phyloP scores from a whole-genome alignment of 2,329 filamentous ascomycete genomes.

The Penicillium fuscoglaucum region DNA sequence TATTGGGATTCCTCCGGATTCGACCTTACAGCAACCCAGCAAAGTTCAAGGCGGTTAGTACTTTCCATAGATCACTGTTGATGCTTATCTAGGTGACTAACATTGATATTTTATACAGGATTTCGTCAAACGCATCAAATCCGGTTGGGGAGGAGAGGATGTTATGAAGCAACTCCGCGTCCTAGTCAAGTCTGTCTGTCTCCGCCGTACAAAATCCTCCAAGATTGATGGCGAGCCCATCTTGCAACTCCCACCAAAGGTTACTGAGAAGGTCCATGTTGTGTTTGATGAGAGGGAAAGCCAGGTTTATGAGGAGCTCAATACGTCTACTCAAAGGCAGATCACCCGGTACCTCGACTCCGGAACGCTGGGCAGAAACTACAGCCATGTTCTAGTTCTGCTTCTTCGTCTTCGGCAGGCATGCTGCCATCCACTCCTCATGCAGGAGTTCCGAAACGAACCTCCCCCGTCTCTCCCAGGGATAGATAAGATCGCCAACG shows the following conservation, averaged over 20 bases:
- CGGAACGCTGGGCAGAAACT: conserved; percentile 68
- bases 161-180: conserved; percentile 73
- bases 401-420: conserved; percentile 77
- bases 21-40: conserved; percentile 68
- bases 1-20: conserved; percentile 76
- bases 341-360: conserved; percentile 76
- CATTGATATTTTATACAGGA: conserved; percentile 33
- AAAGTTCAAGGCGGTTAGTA: conserved; percentile 59
- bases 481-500: conserved; percentile 61
- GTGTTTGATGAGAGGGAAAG: conserved; percentile 67
- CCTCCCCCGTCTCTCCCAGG: conserved; percentile 49
- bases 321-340: conserved; percentile 64
- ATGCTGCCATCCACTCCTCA: conserved; percentile 73
- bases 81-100: background rate
- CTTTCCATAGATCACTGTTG: background rate
- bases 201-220: conserved; percentile 79
- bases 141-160: conserved; percentile 33
- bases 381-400: conserved; percentile 77
- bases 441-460: conserved; percentile 63
- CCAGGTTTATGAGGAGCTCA: conserved; percentile 65
- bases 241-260: conserved; percentile 65
- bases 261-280: conserved; percentile 61
- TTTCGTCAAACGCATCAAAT: conserved; percentile 56
- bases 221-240: conserved; percentile 78
- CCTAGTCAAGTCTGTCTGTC: conserved; percentile 74